Evolutionary conservation across 179 eudicot genomes (phyloP), one percentile per base, ranked within the genome.

Genomic region (Actinidia arguta): DNA sequence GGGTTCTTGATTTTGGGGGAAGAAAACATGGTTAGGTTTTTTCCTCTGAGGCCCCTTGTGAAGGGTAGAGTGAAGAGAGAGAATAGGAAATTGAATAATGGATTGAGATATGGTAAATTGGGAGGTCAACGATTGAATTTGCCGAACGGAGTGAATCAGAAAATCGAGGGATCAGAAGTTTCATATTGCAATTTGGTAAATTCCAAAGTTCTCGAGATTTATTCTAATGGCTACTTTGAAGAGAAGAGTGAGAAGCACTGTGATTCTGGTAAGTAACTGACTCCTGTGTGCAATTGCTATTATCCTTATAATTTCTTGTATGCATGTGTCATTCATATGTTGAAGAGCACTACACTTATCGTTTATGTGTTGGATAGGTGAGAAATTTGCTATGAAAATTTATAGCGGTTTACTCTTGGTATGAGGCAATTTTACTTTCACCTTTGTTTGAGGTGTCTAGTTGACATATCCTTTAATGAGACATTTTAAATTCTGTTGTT

Each of bases 1-100:
- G 94, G 93, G 89, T 90, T 83, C 78, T 86, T 94, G 85, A 80
- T 95, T 10, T 80, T 90, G 85, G 99, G 98, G 64, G 98, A 94
- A 82, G 83, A 90, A 71, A 84, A 85, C 77, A 97, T 98, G 55
- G 98, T 94, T 80, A 83, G 99, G 90, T 87, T 92, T 89, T 95
- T 91, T 68, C 89, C 88, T 3, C 66, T 96, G 84, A 78, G 91
- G 81, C 86, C 82, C n/a, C 84, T 96, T 86, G 92, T 92, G 58
- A 93, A 93, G 84, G 99, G 96, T 75, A 80, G 82, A 79, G 84
- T 75, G 42, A 89, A 78, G 84, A 87, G 81, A 71, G 85, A 81
- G 82, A 85, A 62, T 71, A 85, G 64, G 59, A 76, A 56, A 75
- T 86, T 81, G 87, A 85, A 72, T 77, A 80, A 36, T 75, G 90